phyloP scores from a whole-genome alignment of 345 rosid species.

The Adansonia digitata region DNA sequence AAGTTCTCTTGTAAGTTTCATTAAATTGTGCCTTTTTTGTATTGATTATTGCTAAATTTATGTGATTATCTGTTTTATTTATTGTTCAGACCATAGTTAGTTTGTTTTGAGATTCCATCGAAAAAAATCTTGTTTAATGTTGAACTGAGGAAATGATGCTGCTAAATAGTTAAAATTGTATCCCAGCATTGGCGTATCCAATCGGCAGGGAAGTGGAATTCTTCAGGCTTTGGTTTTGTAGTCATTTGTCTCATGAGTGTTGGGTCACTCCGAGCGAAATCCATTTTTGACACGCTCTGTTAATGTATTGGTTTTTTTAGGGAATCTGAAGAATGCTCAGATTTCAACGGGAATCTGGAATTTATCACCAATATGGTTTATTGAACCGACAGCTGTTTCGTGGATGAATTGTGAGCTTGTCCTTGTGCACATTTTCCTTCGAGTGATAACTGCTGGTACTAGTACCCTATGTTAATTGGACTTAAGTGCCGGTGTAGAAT shows the following conservation, averaged over 20 bases:
- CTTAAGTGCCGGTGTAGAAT: too few species aligned
- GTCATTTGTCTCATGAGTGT: not conserved
- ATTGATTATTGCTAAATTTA: not conserved
- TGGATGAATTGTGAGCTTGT: not conserved
- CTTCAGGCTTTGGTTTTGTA: not conserved
- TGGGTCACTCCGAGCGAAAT: not conserved
- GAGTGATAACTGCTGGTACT: not conserved
- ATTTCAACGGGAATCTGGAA: not conserved
- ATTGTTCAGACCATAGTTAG: not conserved
- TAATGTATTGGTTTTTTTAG: not conserved
- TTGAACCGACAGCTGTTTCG: not conserved
- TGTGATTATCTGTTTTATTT: not conserved
- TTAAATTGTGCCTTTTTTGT: not conserved
- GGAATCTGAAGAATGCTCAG: not conserved
- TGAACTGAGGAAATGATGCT: not conserved
- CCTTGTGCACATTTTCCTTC: not conserved
- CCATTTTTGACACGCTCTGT: not conserved
- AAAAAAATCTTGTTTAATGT: not conserved
- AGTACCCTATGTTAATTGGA: too few species aligned
- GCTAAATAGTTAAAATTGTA: not conserved
- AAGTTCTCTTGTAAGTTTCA: slow-evolving; percentile 78
- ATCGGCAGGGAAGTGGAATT: not conserved
- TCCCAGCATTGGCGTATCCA: not conserved
- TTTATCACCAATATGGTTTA: not conserved
- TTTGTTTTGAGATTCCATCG: not conserved